Evolutionary conservation across 176 grass and related monocot species (phyloP), one percentile per base, ranked within the genome.

Genomic region (Rhynchospora tenuis): DNA sequence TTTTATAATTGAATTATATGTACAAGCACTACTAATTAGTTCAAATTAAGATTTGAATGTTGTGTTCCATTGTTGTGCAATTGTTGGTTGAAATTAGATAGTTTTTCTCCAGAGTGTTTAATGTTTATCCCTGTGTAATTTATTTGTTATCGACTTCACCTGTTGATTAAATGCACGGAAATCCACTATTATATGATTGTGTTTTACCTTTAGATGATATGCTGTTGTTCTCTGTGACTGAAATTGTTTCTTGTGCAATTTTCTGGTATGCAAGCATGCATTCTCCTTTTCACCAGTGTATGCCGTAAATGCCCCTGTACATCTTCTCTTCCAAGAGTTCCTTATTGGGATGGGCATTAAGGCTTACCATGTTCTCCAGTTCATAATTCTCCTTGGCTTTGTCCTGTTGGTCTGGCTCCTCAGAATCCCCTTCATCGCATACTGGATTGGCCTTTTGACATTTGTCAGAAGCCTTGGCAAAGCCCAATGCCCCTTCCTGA

Each of bases 371-470:
- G 91, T 99, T 28, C 81, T 99, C 59, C 93, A 99, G 75, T 99
- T 99, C 56, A 89, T 99, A 27, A 85, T 99, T 43, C 91, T 93
- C 19, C 97, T 99, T 57, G 91, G 89, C 24, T 99, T 99, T 88
- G 97, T 99, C 75, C 88, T 96, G 61, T 96, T 93, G 46, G 93
- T 99, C 79, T 99, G 97, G 97, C 97, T 99, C 47, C 89, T 99
- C 83, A 93, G 93, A 85, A 99, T 99, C 91, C 97, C 97, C 22
- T 99, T 99, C 76, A 99, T 99, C 61, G 96, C 97, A 29, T 99
- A 94, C 47, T 99, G 97, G 97, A 99, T 99, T 86, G 94, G 97
- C 85, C 88, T 91, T 51, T 56, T 99, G 59, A 95, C 97, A 59
- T 93, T 99, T 81, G 97, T 99, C 45, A 91, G 97, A 80, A 93